These are phyloP conservation scores for Moelleriella libera DNA, from an alignment of 2,329 filamentous ascomycete genomes.

Conservation along the genomic window DNA sequence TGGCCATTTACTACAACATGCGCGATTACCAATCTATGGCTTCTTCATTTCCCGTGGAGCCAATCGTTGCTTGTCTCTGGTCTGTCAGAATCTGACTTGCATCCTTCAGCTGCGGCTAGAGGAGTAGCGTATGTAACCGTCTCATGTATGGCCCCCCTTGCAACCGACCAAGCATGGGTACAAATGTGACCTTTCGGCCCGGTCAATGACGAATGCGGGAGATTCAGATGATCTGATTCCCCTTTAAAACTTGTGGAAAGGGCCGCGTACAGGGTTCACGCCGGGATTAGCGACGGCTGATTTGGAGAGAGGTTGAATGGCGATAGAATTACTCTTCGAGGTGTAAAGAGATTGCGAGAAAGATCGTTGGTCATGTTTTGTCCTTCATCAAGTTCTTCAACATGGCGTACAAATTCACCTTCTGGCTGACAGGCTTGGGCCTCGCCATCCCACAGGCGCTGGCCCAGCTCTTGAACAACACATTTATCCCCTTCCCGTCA, in stretches of 20 bases:
- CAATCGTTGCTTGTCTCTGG: not conserved
- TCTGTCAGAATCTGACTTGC: not conserved
- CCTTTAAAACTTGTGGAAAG: not conserved
- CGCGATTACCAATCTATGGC: not conserved
- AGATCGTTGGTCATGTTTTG: not conserved
- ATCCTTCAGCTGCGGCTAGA: not conserved
- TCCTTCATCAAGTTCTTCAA: not conserved
- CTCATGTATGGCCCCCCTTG: not conserved
- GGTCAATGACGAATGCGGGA: not conserved
- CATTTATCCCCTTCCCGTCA: not conserved
- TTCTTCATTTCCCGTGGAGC: not conserved
- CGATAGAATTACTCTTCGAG: not conserved
- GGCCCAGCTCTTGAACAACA: not conserved
- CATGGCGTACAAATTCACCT: not conserved
- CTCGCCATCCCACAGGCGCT: not conserved
- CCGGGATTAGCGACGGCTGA: not conserved
- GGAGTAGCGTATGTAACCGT: not conserved
- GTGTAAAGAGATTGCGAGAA: not conserved
- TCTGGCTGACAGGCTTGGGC: not conserved
- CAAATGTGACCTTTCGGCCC: not conserved
- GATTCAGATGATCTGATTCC: not conserved
- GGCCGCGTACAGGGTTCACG: not conserved
- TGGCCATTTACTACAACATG: not conserved
- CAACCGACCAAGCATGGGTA: not conserved
- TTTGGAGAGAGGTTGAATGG: not conserved